These are phyloP conservation scores for Pleurotus platypus DNA, from an alignment of 768 basidiomycete genomes.

Conservation along the genomic window DNA sequence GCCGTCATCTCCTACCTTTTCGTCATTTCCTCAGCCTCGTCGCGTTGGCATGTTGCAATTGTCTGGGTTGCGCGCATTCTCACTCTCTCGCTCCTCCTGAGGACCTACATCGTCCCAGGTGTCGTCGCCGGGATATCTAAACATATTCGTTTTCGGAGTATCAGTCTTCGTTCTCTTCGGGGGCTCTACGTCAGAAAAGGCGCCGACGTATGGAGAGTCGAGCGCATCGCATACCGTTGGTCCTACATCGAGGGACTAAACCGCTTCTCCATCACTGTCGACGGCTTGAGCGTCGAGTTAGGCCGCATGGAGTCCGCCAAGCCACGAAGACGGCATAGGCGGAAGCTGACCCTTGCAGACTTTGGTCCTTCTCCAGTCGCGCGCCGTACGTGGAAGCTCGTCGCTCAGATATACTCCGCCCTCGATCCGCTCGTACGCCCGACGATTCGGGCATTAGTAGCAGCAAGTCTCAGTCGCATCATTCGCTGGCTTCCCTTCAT, in stretches of 20 bases:
- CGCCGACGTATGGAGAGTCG: slow-evolving; percentile 52
- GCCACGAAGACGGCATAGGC: slow-evolving; percentile 29
- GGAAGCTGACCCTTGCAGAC: slow-evolving; percentile 44
- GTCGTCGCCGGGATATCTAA: slow-evolving; percentile 57
- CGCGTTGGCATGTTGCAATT: slow-evolving; percentile 38
- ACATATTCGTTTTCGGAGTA: slow-evolving; percentile 64
- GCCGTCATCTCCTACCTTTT: neutral
- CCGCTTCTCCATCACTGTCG: slow-evolving; percentile 59
- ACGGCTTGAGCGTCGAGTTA: slow-evolving; percentile 57
- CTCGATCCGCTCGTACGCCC: slow-evolving; percentile 65
- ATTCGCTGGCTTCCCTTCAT: slow-evolving; percentile 68
- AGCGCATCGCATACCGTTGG: slow-evolving; percentile 65
- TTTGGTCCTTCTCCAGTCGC: slow-evolving; percentile 43
- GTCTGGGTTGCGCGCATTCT: slow-evolving; percentile 50
- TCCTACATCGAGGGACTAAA: slow-evolving; percentile 45
- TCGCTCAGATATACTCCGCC: slow-evolving; percentile 36
- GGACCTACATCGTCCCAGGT: slow-evolving; percentile 67
- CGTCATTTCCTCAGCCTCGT: neutral
- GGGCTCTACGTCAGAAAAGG: slow-evolving; percentile 67
- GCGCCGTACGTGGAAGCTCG: slow-evolving; percentile 33
- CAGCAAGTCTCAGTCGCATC: slow-evolving; percentile 49
- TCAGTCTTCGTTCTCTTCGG: slow-evolving; percentile 75
- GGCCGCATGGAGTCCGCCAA: slow-evolving; percentile 25
- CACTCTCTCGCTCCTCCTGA: slow-evolving; percentile 54
- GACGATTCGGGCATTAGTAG: slow-evolving; percentile 49